Evolutionary conservation across 495 filamentous ascomycete genomes (phyloP), one percentile per base, ranked within the genome.

Genomic region (Lasiosphaeria ovina): DNA sequence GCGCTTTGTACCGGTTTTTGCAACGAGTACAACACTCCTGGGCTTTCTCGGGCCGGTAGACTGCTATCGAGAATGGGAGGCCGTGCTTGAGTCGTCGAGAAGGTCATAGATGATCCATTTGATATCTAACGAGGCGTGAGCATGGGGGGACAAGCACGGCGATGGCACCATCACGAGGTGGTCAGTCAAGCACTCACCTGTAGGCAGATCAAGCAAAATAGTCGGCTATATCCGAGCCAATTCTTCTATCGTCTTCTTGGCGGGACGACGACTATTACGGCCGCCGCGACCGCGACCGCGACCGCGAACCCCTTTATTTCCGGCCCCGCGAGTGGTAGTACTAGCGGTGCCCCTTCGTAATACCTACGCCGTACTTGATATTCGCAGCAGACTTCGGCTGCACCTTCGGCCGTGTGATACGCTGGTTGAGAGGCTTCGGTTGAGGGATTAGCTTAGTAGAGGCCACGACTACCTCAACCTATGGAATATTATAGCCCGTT

Each of bases 381-480:
- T 79, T 79, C n/a, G 89, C 87, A 33, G 88, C 90, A 34, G 91
- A 89, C 80, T 95, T 97, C 35, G 91, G 89, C 71, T 92, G 86
- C 52, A 83, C 77, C 77, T 95, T 96, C 61, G 85, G 80, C 81
- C 86, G 65, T 86, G 84, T 80, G 66, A 98, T 85, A 66, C 94
- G 94, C 62, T 97, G 93, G 38, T 85, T 85, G n/a, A 98, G 84
- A 33, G 83, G 77, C 82, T 93, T 92, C 11, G 86, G 71, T 2
- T 87, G 78, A 11, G 84, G 80, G 50, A 86, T 84, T 11, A 81
- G 74, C 57, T 87, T 84, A 7, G 85, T 85, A n/a, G 89, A 88
- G 71, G 90, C 87, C 60, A 94, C 83, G 53, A 98, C 83, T 53
- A 98, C 86, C 72, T 98, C 94, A 62, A 98, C 90, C 92, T 94